Percentiles rank a stretch among this genome's conserved stretches.
These are phyloP conservation scores for Diplodia intermedia DNA, from an alignment of 2,329 filamentous ascomycete species.

Conservation along the genomic window DNA sequence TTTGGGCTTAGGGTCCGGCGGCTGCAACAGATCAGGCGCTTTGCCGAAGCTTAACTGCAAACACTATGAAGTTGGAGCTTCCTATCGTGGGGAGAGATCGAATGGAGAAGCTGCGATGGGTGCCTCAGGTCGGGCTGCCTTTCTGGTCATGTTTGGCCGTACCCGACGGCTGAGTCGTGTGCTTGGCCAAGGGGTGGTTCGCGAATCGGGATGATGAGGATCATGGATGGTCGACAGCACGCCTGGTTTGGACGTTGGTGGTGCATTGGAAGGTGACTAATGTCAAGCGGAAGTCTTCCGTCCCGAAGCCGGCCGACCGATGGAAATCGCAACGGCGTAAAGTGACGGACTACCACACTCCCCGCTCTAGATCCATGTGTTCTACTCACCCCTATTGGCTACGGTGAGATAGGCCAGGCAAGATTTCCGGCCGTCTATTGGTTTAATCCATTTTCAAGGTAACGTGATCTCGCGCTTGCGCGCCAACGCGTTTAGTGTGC, in stretches of 20 bases:
- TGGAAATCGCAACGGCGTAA: too few relatives aligned
- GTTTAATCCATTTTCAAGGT: too few relatives aligned
- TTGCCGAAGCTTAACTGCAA: background rate
- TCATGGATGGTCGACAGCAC: background rate
- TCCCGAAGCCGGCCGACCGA: background rate
- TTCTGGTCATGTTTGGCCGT: conserved; percentile 2
- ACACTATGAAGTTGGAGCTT: background rate
- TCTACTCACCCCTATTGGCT: too few relatives aligned
- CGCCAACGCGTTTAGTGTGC: too few relatives aligned
- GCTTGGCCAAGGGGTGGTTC: conserved; percentile 6
- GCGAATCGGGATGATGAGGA: conserved; percentile 22
- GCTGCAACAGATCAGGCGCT: background rate
- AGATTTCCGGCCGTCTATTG: too few relatives aligned
- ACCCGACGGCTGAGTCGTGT: conserved; percentile 9
- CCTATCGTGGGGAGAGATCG: conserved; percentile 9
- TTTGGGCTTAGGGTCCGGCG: background rate
- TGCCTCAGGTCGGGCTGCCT: conserved; percentile 3
- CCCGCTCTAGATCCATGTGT: too few relatives aligned
- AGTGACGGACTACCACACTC: background rate
- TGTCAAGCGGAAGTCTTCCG: conserved; percentile 16
- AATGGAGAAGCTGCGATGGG: conserved; percentile 9
- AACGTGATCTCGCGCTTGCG: too few relatives aligned
- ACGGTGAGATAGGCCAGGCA: too few relatives aligned
- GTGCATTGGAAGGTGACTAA: conserved; percentile 5
- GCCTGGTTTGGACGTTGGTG: background rate